These are phyloP conservation scores for Podochytrium sp. DNA, from an alignment of 192 early-diverging fungal species.

Conservation along the genomic window DNA sequence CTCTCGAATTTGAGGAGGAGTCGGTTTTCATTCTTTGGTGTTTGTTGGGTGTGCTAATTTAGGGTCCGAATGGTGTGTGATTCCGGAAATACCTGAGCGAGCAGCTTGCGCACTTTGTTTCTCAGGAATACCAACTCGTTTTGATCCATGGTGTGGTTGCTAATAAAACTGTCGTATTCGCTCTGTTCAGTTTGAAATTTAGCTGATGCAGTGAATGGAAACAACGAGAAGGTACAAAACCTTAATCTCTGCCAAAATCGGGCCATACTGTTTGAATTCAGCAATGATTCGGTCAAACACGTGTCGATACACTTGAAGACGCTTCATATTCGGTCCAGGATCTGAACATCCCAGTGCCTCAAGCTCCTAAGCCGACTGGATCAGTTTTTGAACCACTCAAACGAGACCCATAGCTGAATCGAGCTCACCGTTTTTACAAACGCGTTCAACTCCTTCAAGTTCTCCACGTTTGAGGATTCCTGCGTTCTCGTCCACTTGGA, in stretches of 20 bases:
- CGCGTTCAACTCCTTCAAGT: slow-evolving; percentile 35
- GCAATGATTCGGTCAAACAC: slow-evolving; percentile 50
- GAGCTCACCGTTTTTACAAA: slow-evolving; percentile 36
- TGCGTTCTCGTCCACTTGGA: slow-evolving; percentile 29
- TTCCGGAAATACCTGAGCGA: slow-evolving; percentile 31
- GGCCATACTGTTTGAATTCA: slow-evolving; percentile 52
- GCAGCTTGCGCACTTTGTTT: slow-evolving; percentile 53
- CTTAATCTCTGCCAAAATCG: slow-evolving; percentile 57
- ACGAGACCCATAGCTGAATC: background rate
- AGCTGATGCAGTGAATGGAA: too few relatives aligned
- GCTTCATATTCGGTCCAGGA: slow-evolving; percentile 38
- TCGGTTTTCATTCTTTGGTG: slow-evolving; percentile 57
- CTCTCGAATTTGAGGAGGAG: slow-evolving; percentile 55
- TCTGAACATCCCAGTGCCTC: slow-evolving; percentile 30
- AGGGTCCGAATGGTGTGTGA: background rate
- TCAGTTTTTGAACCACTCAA: background rate
- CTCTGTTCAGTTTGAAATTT: slow-evolving; percentile 28
- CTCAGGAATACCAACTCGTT: slow-evolving; percentile 48
- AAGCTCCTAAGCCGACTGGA: slow-evolving; percentile 35
- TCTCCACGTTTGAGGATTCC: slow-evolving; percentile 31
- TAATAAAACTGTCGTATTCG: slow-evolving; percentile 55
- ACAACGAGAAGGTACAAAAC: too few relatives aligned
- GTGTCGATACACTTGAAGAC: slow-evolving; percentile 47
- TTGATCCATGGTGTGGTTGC: slow-evolving; percentile 41
- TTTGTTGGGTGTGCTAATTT: background rate